These are phyloP conservation scores for Reutealis trisperma DNA, from an alignment of 345 rosid species.

Conservation along the genomic window DNA sequence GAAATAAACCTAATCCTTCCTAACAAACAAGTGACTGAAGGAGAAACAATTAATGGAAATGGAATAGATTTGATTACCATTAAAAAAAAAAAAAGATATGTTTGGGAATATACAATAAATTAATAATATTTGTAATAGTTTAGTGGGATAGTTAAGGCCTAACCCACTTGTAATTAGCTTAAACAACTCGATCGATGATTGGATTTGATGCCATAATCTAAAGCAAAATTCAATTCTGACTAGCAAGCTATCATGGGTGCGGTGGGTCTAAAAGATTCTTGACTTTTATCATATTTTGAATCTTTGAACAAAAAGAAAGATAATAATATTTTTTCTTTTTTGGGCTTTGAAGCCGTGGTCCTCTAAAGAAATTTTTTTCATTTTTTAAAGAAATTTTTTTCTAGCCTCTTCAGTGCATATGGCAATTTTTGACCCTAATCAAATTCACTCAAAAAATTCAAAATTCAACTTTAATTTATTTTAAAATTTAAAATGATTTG, in stretches of 20 bases:
- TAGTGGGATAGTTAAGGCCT: slow-evolving; percentile 35
- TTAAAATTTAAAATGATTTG: too few relatives aligned
- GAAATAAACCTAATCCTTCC: too few relatives aligned
- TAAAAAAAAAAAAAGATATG: not conserved
- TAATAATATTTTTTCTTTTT: not conserved
- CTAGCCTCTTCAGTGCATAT: not conserved
- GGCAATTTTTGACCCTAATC: too few relatives aligned
- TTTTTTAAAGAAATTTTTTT: not conserved
- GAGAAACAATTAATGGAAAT: slow-evolving; percentile 6
- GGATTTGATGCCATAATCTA: slow-evolving; percentile 44
- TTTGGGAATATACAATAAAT: slow-evolving; percentile 5
- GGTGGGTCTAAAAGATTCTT: slow-evolving; percentile 36
- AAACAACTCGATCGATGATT: slow-evolving; percentile 28
- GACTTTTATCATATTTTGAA: slow-evolving; percentile 5
- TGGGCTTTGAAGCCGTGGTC: slow-evolving; percentile 25
- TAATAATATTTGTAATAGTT: not conserved
- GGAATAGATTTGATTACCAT: not conserved
- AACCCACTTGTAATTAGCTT: slow-evolving; percentile 29
- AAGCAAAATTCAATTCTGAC: slow-evolving; percentile 16
- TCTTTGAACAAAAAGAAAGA: slow-evolving; percentile 25
- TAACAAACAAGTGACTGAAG: not conserved
- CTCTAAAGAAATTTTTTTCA: slow-evolving; percentile 10
- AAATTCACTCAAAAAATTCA: too few relatives aligned
- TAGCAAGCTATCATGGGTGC: slow-evolving; percentile 19
- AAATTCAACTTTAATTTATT: too few relatives aligned